These are phyloP conservation scores for Xylariaceae sp. DNA, from an alignment of 2,329 filamentous ascomycete species.

Conservation along the genomic window DNA sequence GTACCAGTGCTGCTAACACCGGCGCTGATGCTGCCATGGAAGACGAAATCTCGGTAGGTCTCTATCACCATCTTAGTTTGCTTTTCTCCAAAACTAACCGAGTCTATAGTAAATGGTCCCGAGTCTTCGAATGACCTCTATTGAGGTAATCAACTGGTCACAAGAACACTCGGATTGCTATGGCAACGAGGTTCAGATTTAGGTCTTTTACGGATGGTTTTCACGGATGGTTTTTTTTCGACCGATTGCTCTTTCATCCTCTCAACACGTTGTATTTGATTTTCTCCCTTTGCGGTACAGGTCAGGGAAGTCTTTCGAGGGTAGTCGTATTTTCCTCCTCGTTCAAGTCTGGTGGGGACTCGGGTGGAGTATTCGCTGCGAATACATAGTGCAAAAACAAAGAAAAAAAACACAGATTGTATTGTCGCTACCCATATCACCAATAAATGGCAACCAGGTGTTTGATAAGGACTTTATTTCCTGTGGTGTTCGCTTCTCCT, in stretches of 20 bases:
- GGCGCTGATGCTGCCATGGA: constrained; percentile 59
- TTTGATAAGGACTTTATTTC: not conserved
- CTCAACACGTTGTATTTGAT: not conserved
- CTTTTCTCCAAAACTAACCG: constrained; percentile 3
- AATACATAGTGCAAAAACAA: not conserved
- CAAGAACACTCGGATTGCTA: not conserved
- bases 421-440: not conserved
- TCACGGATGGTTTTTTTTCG: not conserved
- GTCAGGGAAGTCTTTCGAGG: not conserved
- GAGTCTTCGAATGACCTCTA: not conserved
- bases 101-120: constrained; percentile 6
- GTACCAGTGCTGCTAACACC: constrained; percentile 28
- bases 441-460: constrained; percentile 1
- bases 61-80: not conserved
- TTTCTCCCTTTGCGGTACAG: not conserved
- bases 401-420: constrained; percentile 15
- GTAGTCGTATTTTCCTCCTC: not conserved
- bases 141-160: not conserved
- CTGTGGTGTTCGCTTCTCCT: not conserved
- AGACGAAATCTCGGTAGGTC: constrained; percentile 49
- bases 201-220: not conserved
- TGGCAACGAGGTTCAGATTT: too few relatives aligned
- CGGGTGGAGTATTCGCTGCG: too few relatives aligned
- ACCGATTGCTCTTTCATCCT: not conserved
- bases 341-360: not conserved